Base-by-base conservation (phyloP, 2,329 filamentous ascomycete genomes). In the Trichoderma gracile region DNA sequence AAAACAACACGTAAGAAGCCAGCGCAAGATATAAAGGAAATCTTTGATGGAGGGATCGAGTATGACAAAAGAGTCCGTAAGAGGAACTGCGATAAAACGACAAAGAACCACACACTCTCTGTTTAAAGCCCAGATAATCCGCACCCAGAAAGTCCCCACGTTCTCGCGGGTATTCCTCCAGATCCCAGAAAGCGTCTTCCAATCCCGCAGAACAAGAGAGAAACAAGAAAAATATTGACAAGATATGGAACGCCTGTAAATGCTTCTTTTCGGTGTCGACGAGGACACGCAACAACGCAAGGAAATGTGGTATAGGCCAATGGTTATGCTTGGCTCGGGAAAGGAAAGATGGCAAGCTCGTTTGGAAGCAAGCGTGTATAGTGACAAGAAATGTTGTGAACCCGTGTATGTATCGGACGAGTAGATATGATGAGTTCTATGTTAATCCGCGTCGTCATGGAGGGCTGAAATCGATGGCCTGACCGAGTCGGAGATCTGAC, bases 401-500 rank as follows among this genome's bases (percentile, higher is more conserved):
- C 25, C 19, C 42, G 40, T 25, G 10, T 38, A 25, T 42, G 12
- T 46, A 45, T 59, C n/a, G 23, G 43, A 38, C 21, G 47, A 56
- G 15, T 25, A 42, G 42, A 43, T n/a, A 19, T 14, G 25, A 30
- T 10, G 27, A n/a, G 3, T 30, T 10, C 3, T 38, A 57, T 8
- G 46, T 59, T 49, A 58, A 54, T 78, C 76, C 40, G 77, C 75
- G 67, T 86, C 84, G 65, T 86, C 83, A 67, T 85, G 82, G 63
- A 81, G 82, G 23, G 78, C 78, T 66, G 81, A 80, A 1, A 79
- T 71, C 14, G 82, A 79, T 43, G 84, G 83, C 43, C 81, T 79
- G 53, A 86, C 78, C n/a, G 82, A 84, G 38, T 83, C 82, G n/a
- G 82, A 80, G 2, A 80, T 79, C 40, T 75, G 77, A 58, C 79